phyloP scores from a whole-genome alignment of 2,329 filamentous ascomycete genomes.

The Hymenoscyphus scutula region DNA sequence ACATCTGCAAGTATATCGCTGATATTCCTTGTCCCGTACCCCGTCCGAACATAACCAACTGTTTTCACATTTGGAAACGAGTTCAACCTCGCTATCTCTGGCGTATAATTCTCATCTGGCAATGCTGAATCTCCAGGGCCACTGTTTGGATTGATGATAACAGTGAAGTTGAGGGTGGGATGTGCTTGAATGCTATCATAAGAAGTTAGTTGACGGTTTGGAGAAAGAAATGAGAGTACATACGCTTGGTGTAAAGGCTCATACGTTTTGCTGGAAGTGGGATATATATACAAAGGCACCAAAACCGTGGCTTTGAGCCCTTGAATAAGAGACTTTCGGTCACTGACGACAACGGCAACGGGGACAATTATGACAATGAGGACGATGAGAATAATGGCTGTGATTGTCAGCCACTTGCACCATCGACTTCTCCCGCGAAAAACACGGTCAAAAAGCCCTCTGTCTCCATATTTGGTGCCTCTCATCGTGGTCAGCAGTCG shows the following conservation, averaged over 20 bases:
- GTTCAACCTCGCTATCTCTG: slow-evolving; percentile 37
- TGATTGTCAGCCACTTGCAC: background rate
- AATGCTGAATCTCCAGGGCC: slow-evolving; percentile 35
- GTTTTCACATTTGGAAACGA: slow-evolving; percentile 39
- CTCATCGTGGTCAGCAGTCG: background rate
- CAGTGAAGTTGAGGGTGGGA: slow-evolving; percentile 28
- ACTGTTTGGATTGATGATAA: slow-evolving; percentile 31
- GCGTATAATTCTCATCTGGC: slow-evolving; percentile 36
- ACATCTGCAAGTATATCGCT: slow-evolving; percentile 37
- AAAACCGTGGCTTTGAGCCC: background rate
- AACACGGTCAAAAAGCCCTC: background rate
- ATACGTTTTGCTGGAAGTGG: background rate
- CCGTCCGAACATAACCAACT: slow-evolving; percentile 41
- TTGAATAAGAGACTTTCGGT: background rate
- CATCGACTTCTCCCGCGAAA: background rate
- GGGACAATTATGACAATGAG: background rate
- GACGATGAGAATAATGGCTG: background rate
- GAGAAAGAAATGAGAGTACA: background rate
- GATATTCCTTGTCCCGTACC: slow-evolving; percentile 34
- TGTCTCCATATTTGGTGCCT: background rate
- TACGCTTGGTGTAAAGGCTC: slow-evolving; percentile 24
- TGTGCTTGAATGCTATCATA: slow-evolving; percentile 19
- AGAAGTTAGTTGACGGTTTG: background rate
- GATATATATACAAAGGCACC: slow-evolving; percentile 1
- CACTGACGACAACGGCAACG: background rate